Evolutionary conservation across 495 filamentous ascomycete genomes (phyloP), one percentile per base, ranked within the genome.

Genomic region (Aspergillus sclerotiicarbonarius): DNA sequence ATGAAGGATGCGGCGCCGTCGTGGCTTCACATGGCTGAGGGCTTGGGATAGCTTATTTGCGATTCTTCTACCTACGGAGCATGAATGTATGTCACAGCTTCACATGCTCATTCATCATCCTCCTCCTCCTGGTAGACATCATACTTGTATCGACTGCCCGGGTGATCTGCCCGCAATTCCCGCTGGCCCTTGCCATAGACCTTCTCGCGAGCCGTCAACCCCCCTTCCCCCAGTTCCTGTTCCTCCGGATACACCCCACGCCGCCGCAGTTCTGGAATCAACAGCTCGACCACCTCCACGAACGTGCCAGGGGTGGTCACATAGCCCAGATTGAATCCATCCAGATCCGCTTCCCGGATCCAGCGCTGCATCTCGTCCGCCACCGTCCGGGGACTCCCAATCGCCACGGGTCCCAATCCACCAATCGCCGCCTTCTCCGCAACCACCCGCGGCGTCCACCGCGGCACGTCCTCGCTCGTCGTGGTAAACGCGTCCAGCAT

Each of bases 231-330:
- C 5, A 19, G 61, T 30, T 10, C 10, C 31, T 6, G 68, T 54
- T 25, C 5, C 48, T 72, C 73, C 4, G 68, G 67, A 50, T 74
- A 78, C 16, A 86, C 59, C 0, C 82, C 83, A 15, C 84, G 71
- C 46, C 65, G 73, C 53, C 79, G 67, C 58, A 87, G 67, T 66
- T 87, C 85, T 1, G 84, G 84, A 13, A 87, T 59, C 16, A 88
- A 66, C 18, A 84, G 63, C 51, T 87, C 81, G 50, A 84, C 76
- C n/a, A 87, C 72, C 57, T 87, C 84, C 57, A 81, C 75, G 69
- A 88, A 88, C 1, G 81, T 82, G 19, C 80, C 80, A 0, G 85
- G 86, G 54, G 80, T 83, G 30, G 80, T 80, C 0, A 80, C 79
- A 65, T 78, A 71, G 30, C 58, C 72, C 46, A 85, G 58, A 62